A percentile compares a stretch with the other conserved stretches of the same genome.
These are phyloP conservation scores for Oryza brachyantha DNA, from an alignment of 176 grass and related monocot genomes.

Conservation along the genomic window DNA sequence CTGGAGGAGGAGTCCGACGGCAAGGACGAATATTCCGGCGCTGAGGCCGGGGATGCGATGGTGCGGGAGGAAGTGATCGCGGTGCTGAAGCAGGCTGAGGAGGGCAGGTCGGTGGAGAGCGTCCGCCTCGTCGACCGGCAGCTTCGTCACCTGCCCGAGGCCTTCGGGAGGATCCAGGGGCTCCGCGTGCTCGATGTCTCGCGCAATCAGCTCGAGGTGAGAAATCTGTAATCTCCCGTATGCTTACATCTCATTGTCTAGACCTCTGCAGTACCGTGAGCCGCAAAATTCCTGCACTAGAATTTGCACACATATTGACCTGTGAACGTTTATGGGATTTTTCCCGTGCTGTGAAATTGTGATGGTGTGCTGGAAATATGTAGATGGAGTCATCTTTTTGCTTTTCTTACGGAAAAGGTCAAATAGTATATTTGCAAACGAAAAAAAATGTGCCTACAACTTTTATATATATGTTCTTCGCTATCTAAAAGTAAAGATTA, in stretches of 20 bases:
- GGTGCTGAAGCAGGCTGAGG: conserved; percentile 53
- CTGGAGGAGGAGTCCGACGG: conserved; percentile 17
- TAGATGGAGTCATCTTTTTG: too few species aligned
- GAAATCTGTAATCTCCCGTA: background rate
- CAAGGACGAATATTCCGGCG: background rate
- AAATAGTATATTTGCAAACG: too few species aligned
- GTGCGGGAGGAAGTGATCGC: conserved; percentile 59
- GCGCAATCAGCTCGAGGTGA: conserved; percentile 78
- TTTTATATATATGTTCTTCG: too few species aligned
- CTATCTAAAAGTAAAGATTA: too few species aligned
- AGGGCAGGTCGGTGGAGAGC: conserved; percentile 45
- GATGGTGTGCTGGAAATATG: background rate
- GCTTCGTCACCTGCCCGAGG: conserved; percentile 66
- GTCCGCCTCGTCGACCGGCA: conserved; percentile 53
- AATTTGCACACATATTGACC: too few species aligned
- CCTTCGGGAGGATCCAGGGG: conserved; percentile 62
- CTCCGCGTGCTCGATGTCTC: conserved; percentile 77
- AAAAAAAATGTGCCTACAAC: too few species aligned
- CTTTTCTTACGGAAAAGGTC: too few species aligned
- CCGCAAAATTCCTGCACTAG: background rate
- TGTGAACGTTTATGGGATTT: background rate
- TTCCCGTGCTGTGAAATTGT: background rate
- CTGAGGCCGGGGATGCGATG: conserved; percentile 19
- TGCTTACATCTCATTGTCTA: conserved; percentile 16
- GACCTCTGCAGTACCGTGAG: background rate